Conservation (phyloP, 768 basidiomycete species). For the Boletus reticuloceps region DNA sequence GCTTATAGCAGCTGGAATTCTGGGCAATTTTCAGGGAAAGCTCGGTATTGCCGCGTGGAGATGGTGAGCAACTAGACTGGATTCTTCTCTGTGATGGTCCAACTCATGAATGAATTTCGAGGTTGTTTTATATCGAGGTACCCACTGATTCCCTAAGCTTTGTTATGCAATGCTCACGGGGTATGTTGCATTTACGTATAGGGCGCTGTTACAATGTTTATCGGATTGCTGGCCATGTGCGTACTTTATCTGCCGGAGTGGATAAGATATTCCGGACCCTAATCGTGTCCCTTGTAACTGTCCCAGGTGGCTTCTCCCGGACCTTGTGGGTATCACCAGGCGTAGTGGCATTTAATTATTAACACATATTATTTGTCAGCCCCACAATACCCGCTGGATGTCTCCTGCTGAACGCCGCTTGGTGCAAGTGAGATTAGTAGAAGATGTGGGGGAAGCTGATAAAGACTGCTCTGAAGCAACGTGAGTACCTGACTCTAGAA, state of each 20-base stretch:
- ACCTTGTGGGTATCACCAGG: constrained; percentile 43
- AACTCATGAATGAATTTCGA: constrained; percentile 18
- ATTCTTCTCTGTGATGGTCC: neutral
- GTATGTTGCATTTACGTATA: constrained; percentile 18
- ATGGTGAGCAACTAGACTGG: constrained; percentile 41
- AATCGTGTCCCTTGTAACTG: neutral
- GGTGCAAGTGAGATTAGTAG: constrained; percentile 62
- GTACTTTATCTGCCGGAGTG: neutral
- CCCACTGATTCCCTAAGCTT: neutral
- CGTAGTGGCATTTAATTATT: too few relatives aligned
- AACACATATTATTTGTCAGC: constrained; percentile 31
- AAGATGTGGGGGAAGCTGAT: constrained; percentile 69
- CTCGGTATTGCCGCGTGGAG: constrained; percentile 69
- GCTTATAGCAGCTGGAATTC: constrained; percentile 77
- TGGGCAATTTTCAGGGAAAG: constrained; percentile 64
- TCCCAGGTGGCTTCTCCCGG: constrained; percentile 54
- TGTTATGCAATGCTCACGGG: neutral
- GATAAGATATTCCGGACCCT: neutral
- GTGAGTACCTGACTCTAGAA: constrained; percentile 5
- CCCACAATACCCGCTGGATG: constrained; percentile 62
- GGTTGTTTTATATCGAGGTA: constrained; percentile 73
- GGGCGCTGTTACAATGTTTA: constrained; percentile 61
- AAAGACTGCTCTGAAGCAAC: constrained; percentile 34
- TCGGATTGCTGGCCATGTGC: constrained; percentile 58
- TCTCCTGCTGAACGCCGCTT: constrained; percentile 48